Conservation (phyloP, 306 rosid genomes). For the Luffa aegyptiaca region DNA sequence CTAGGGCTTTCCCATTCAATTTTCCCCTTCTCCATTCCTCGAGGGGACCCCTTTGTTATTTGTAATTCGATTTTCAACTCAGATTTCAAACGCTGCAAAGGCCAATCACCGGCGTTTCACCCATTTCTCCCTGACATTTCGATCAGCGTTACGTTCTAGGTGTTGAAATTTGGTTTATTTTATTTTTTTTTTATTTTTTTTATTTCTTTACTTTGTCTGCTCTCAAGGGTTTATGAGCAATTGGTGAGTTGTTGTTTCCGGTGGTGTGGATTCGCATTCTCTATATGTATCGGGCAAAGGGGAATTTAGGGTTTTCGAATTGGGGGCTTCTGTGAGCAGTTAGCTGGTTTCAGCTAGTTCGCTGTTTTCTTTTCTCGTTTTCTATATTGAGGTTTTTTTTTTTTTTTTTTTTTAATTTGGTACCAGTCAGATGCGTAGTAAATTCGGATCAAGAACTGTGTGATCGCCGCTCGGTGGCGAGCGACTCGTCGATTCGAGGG, state of each 20-base stretch:
- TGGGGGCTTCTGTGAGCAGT: not conserved
- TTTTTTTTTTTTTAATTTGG: not conserved
- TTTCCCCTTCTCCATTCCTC: not conserved
- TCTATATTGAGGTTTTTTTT: not conserved
- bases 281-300: not conserved
- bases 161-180: not conserved
- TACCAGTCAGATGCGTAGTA: slow-evolving; percentile 21
- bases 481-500: slow-evolving; percentile 62
- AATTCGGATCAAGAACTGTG: slow-evolving; percentile 26
- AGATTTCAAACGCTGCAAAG: not conserved
- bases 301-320: slow-evolving; percentile 10
- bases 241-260: not conserved
- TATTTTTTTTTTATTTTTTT: not conserved
- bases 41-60: not conserved
- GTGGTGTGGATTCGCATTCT: not conserved
- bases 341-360: slow-evolving; percentile 10
- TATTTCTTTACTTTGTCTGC: not conserved
- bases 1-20: slow-evolving; percentile 11
- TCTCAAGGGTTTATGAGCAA: slow-evolving; percentile 5
- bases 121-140: not conserved
- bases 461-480: slow-evolving; percentile 77
- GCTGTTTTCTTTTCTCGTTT: not conserved
- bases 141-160: not conserved
- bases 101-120: not conserved
- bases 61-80: not conserved